These are phyloP conservation scores for Emmonsiellopsis sp. DNA, from an alignment of 2,329 filamentous ascomycete genomes.

Conservation along the genomic window DNA sequence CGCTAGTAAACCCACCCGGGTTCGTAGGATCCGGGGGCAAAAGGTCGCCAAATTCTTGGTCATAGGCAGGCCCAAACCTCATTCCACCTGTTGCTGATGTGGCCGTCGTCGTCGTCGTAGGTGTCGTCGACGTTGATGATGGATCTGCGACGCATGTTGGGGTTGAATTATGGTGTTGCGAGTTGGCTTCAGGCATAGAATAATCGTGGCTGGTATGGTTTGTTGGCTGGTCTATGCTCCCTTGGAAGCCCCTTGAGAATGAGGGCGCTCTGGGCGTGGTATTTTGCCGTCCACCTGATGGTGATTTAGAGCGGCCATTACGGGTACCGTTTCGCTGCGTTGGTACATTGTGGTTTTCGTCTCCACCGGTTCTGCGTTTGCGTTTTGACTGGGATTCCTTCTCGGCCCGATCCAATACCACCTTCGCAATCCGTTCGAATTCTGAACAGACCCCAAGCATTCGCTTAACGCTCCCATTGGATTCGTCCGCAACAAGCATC, in stretches of 20 bases:
- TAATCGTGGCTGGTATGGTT: neutral
- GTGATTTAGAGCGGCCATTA: neutral
- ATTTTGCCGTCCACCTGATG: constrained; percentile 1
- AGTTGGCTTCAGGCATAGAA: neutral
- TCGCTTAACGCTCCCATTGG: constrained; percentile 81
- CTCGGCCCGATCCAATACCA: constrained; percentile 85
- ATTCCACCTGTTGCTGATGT: constrained; percentile 6
- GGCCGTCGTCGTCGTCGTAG: constrained; percentile 2
- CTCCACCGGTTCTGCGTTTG: constrained; percentile 71
- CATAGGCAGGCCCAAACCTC: constrained; percentile 5
- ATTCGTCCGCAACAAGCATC: constrained; percentile 79
- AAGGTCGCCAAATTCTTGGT: constrained; percentile 20
- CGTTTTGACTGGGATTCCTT: constrained; percentile 70
- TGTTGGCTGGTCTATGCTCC: neutral
- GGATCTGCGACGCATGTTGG: neutral
- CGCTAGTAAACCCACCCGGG: constrained; percentile 24
- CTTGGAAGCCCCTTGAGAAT: neutral
- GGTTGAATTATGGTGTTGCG: no score
- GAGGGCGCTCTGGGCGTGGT: neutral
- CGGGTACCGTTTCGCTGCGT: neutral
- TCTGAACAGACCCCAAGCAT: constrained; percentile 95
- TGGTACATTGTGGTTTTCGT: constrained; percentile 20
- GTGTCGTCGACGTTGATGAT: neutral
- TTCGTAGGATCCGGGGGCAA: constrained; percentile 27
- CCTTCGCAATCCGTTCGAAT: constrained; percentile 86